These are phyloP conservation scores for Neonectria coccinea DNA, from an alignment of 2,329 filamentous ascomycete genomes.

Conservation along the genomic window DNA sequence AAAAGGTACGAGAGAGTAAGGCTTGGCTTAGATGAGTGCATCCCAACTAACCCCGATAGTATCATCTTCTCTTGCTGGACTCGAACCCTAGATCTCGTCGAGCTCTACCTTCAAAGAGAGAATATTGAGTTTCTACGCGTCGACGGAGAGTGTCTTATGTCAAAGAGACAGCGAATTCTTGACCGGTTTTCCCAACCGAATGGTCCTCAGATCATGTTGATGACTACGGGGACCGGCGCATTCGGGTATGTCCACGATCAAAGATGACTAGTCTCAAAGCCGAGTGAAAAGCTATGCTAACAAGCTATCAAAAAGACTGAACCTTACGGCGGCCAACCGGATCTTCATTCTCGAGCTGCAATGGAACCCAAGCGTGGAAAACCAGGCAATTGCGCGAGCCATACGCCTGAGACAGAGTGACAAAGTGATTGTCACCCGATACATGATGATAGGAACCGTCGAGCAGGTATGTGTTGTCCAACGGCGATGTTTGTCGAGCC, in stretches of 20 bases:
- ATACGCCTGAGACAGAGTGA: conserved; percentile 59
- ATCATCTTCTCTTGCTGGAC: conserved; percentile 63
- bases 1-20: conserved; percentile 1
- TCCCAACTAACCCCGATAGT: conserved; percentile 38
- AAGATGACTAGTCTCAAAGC: rapidly evolving
- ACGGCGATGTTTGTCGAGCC: too few species aligned
- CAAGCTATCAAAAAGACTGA: conserved; percentile 50
- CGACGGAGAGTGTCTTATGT: conserved; percentile 56
- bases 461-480: conserved; percentile 54
- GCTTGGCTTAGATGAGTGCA: background rate
- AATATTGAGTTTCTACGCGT: conserved; percentile 53
- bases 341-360: conserved; percentile 66
- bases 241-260: conserved; percentile 54
- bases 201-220: conserved; percentile 56
- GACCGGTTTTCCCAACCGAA: conserved; percentile 50
- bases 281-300: background rate
- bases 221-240: conserved; percentile 65
- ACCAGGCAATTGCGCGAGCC: conserved; percentile 63
- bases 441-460: conserved; percentile 56
- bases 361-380: conserved; percentile 66
- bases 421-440: conserved; percentile 58
- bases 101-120: conserved; percentile 43
- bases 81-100: conserved; percentile 54
- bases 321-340: conserved; percentile 60
- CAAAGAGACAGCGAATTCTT: conserved; percentile 53